Conservation (phyloP, 768 basidiomycete species). For the Suillus placidus region DNA sequence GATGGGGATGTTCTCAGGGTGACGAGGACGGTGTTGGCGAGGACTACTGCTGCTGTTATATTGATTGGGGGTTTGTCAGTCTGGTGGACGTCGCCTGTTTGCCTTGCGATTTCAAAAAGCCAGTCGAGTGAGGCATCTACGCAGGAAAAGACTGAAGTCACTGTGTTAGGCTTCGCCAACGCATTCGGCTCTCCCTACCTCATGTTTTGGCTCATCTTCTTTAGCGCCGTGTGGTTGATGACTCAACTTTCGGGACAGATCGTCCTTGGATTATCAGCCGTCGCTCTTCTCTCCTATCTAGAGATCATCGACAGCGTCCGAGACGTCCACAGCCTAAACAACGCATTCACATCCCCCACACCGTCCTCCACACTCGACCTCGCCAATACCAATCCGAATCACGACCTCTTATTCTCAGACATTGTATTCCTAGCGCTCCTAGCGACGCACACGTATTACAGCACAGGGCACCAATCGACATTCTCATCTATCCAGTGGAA, state of each 20-base stretch:
- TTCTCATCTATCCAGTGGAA: too few relatives aligned
- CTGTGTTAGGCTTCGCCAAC: constrained; percentile 85
- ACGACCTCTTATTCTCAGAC: too few relatives aligned
- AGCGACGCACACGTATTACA: too few relatives aligned
- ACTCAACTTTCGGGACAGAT: constrained; percentile 86
- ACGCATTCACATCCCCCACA: too few relatives aligned
- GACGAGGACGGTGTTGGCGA: constrained; percentile 62
- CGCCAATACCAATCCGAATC: too few relatives aligned
- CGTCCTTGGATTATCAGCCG: constrained; percentile 61
- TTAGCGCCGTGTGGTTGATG: constrained; percentile 55
- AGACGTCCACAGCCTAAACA: too few relatives aligned
- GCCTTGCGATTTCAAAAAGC: constrained; percentile 61
- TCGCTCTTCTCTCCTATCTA: too few relatives aligned
- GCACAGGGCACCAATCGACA: too few relatives aligned
- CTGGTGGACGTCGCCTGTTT: constrained; percentile 78
- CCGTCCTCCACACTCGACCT: too few relatives aligned
- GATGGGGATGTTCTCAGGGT: constrained; percentile 49
- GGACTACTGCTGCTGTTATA: constrained; percentile 53
- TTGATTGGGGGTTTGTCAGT: constrained; percentile 56
- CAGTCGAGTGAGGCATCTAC: constrained; percentile 22
- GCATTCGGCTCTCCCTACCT: constrained; percentile 88
- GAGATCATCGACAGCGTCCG: too few relatives aligned
- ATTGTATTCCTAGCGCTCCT: too few relatives aligned
- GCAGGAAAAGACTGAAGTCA: constrained; percentile 47
- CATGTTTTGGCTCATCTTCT: constrained; percentile 72